Evolutionary conservation across 2,329 filamentous ascomycete species (phyloP).

Genomic region (Ceratocystis ficicola): DNA sequence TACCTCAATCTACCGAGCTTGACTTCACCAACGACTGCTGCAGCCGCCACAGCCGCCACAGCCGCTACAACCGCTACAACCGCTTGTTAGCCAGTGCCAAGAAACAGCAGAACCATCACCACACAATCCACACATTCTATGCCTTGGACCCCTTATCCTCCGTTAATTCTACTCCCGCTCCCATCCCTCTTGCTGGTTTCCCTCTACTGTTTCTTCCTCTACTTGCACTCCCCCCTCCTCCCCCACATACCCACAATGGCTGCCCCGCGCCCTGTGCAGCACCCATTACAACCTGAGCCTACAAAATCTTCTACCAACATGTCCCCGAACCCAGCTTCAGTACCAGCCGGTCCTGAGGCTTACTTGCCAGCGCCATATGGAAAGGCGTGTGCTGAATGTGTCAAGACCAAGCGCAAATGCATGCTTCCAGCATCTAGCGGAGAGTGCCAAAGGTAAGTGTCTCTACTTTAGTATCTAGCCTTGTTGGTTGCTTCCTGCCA

Average conservation of each 20-base stretch:
- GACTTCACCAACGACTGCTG: background rate
- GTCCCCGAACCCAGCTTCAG: background rate
- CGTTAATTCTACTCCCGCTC: background rate
- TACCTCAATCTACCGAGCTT: background rate
- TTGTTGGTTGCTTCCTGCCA: background rate
- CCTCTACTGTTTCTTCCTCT: background rate
- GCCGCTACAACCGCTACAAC: background rate
- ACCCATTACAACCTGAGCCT: background rate
- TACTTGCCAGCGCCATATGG: slow-evolving; percentile 31
- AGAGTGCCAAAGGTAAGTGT: slow-evolving; percentile 30
- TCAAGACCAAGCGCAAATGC: slow-evolving; percentile 37
- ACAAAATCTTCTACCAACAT: background rate
- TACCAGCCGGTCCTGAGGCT: background rate
- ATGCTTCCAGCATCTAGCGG: slow-evolving; percentile 28
- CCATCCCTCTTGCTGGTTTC: background rate
- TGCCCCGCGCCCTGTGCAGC: background rate
- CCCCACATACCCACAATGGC: background rate
- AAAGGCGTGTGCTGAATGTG: slow-evolving; percentile 33
- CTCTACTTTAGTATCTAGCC: background rate
- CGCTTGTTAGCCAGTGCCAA: background rate
- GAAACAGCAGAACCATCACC: background rate
- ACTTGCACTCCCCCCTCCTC: background rate
- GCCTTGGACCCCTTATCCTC: background rate
- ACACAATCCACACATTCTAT: background rate
- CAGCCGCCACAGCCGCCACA: slow-evolving; percentile 1